Percentiles rank a stretch among this genome's conserved stretches.
Conservation (phyloP, 192 early-diverging fungal genomes). For the Podila epigama region DNA sequence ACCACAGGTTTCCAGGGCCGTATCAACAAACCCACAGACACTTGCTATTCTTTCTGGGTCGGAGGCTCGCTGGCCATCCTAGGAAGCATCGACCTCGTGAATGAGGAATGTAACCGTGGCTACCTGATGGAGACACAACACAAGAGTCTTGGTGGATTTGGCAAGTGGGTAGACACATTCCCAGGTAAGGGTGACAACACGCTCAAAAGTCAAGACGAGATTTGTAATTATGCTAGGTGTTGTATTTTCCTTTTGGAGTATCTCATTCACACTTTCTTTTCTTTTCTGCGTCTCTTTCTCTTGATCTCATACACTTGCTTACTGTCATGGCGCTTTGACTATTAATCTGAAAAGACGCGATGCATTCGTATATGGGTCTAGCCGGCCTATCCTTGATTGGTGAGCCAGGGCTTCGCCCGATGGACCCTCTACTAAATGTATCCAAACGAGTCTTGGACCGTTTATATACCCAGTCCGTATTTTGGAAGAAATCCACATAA, state of each 20-base stretch:
- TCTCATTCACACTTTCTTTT: neutral
- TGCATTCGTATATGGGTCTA: constrained; percentile 89
- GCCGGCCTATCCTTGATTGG: constrained; percentile 68
- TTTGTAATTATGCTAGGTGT: neutral
- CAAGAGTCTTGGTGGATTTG: constrained; percentile 67
- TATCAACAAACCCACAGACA: constrained; percentile 85
- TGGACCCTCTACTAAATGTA: constrained; percentile 66
- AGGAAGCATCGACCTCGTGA: constrained; percentile 63
- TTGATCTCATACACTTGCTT: too few relatives aligned
- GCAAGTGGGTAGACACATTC: constrained; percentile 58
- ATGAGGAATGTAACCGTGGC: constrained; percentile 56
- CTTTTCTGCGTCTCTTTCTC: neutral
- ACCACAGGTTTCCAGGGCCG: constrained; percentile 90
- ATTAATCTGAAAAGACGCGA: constrained; percentile 61
- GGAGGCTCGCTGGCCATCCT: constrained; percentile 82
- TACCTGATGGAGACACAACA: constrained; percentile 71
- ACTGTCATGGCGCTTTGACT: neutral
- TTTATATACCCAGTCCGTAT: constrained; percentile 45
- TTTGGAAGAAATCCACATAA: constrained; percentile 33
- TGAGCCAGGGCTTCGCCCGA: constrained; percentile 54
- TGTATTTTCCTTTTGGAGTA: neutral
- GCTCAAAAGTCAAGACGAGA: too few relatives aligned
- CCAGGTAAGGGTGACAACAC: constrained; percentile 65
- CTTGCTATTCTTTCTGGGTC: constrained; percentile 99
- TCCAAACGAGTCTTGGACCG: constrained; percentile 49